These are phyloP conservation scores for Teratosphaeria nubilosa DNA, from an alignment of 2,329 filamentous ascomycete species.

Conservation along the genomic window DNA sequence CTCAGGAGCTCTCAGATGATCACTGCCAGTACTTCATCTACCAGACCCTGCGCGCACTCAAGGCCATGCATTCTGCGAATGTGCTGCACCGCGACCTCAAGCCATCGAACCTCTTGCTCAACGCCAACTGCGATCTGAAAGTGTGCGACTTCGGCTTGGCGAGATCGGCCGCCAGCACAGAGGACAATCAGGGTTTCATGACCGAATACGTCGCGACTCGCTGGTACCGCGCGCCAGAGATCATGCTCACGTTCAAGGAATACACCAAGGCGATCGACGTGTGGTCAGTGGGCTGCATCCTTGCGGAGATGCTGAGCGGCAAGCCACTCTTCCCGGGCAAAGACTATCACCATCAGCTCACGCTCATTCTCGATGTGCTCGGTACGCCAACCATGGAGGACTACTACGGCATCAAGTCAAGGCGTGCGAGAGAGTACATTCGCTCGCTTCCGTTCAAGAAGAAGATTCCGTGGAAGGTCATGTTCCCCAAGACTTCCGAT, in stretches of 20 bases:
- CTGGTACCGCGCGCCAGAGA: slow-evolving; percentile 98
- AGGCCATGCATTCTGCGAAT: slow-evolving; percentile 99
- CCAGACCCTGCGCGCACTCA: slow-evolving; percentile 91
- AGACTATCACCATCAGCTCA: slow-evolving; percentile 98
- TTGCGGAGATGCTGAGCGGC: slow-evolving; percentile 97
- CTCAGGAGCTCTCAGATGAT: slow-evolving; percentile 95
- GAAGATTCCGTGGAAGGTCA: slow-evolving; percentile 93
- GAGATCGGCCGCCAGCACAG: slow-evolving; percentile 82
- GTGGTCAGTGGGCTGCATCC: slow-evolving; percentile 96
- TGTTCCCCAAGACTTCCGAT: slow-evolving; percentile 99
- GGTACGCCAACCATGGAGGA: slow-evolving; percentile 99
- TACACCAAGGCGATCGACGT: slow-evolving; percentile 99
- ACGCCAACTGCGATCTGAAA: slow-evolving; percentile 98
- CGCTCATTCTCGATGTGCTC: slow-evolving; percentile 90
- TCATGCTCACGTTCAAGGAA: slow-evolving; percentile 99
- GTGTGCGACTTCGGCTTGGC: slow-evolving; percentile 98
- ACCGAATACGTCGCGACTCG: slow-evolving; percentile 99
- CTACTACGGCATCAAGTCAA: slow-evolving; percentile 99
- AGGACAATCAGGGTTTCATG: slow-evolving; percentile 99
- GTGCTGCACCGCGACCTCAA: slow-evolving; percentile 96
- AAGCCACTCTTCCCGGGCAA: slow-evolving; percentile 98
- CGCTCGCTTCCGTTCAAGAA: slow-evolving; percentile 98
- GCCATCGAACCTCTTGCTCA: slow-evolving; percentile 90
- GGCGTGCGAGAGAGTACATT: slow-evolving; percentile 94
- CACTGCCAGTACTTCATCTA: slow-evolving; percentile 99